These are phyloP conservation scores for Tulasnella sp. DNA, from an alignment of 768 basidiomycete species.

Conservation along the genomic window DNA sequence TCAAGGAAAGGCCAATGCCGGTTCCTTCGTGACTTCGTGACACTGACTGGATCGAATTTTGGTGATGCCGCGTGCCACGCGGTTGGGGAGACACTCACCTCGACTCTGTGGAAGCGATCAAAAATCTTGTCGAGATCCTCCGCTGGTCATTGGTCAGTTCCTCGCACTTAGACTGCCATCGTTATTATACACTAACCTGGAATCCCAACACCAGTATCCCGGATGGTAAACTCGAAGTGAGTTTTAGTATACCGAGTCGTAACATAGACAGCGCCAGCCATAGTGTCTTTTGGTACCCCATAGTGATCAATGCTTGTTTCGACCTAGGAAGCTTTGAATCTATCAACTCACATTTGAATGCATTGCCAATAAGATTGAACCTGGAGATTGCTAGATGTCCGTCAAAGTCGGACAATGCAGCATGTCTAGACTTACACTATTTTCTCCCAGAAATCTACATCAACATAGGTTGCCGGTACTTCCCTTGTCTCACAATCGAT, in stretches of 20 bases:
- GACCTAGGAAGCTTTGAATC: too few species aligned
- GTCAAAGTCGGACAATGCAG: too few species aligned
- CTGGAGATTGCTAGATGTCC: not conserved
- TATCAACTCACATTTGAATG: constrained; percentile 26
- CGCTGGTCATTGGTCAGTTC: not conserved
- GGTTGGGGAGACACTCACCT: constrained; percentile 11
- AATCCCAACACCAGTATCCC: constrained; percentile 32
- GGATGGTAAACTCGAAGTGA: constrained; percentile 25
- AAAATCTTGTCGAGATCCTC: constrained; percentile 24
- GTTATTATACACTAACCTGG: constrained; percentile 21
- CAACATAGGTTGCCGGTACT: constrained; percentile 23
- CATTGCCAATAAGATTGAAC: constrained; percentile 29
- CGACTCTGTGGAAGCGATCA: constrained; percentile 30
- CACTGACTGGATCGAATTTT: constrained; percentile 19
- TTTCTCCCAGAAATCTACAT: constrained; percentile 28
- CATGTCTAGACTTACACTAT: constrained; percentile 17
- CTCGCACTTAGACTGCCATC: not conserved
- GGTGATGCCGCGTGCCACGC: not conserved
- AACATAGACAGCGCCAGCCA: constrained; percentile 26
- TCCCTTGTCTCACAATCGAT: constrained; percentile 25
- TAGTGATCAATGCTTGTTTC: not conserved
- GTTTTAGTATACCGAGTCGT: constrained; percentile 21
- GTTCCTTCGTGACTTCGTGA: constrained; percentile 28
- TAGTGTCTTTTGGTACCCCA: constrained; percentile 23
- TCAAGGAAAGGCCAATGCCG: constrained; percentile 29